phyloP scores from a whole-genome alignment of 805 yeast genomes.

The Metschnikowia lochheadii region DNA sequence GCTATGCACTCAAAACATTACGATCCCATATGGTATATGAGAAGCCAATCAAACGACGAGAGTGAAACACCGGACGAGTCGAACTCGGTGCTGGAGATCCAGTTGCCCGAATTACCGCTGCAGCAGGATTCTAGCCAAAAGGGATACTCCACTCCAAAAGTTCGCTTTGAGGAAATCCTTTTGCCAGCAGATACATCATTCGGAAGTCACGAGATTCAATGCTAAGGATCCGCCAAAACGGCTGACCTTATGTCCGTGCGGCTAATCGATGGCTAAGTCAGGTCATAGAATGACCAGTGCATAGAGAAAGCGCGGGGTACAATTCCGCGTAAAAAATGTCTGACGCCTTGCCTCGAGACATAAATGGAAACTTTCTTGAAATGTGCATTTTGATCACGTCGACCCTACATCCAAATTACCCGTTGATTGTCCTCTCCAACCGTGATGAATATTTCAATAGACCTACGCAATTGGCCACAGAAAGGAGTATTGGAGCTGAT shows the following conservation, averaged over 20 bases:
- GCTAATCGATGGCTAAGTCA: background rate
- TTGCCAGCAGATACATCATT: constrained; percentile 13
- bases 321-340: background rate
- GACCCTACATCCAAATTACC: constrained; percentile 65
- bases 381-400: constrained; percentile 83
- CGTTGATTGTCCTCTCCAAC: constrained; percentile 73
- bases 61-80: constrained; percentile 1
- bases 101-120: background rate
- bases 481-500: constrained; percentile 26
- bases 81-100: constrained; percentile 3
- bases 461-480: constrained; percentile 58
- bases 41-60: background rate
- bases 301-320: background rate
- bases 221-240: constrained; percentile 1
- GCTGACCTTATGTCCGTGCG: background rate
- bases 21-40: constrained; percentile 4
- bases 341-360: background rate
- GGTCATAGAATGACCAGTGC: background rate
- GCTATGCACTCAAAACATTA: background rate
- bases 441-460: constrained; percentile 82
- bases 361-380: background rate
- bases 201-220: constrained; percentile 14
- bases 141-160: background rate
- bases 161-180: constrained; percentile 4
- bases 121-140: background rate